Evolutionary conservation across 208 protist genomes (phyloP).

Genomic region (Leishmania arabica): DNA sequence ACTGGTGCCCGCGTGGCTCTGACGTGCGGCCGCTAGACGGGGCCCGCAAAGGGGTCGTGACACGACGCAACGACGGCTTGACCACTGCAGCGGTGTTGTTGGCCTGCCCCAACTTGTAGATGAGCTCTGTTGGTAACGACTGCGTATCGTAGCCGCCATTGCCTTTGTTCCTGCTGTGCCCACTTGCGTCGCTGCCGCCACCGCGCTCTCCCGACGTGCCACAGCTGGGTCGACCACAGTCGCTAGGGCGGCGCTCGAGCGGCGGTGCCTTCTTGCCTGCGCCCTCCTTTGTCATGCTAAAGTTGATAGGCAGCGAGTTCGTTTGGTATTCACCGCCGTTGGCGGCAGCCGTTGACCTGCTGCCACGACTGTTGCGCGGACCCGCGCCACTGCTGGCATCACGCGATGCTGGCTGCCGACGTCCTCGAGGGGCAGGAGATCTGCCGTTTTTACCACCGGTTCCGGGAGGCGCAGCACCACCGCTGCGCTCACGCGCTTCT

Average conservation of each 20-base stretch:
- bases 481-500: slow-evolving; percentile 8
- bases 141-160: slow-evolving; percentile 54
- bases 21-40: slow-evolving; percentile 20
- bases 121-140: slow-evolving; percentile 68
- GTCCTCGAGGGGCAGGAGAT: background rate
- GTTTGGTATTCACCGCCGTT: slow-evolving; percentile 41
- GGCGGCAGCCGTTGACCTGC: slow-evolving; percentile 1
- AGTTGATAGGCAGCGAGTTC: slow-evolving; percentile 68
- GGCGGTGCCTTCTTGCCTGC: background rate
- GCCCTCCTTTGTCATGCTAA: slow-evolving; percentile 22
- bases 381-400: slow-evolving; percentile 7
- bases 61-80: slow-evolving; percentile 9
- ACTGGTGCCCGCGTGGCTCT: slow-evolving; percentile 10
- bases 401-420: slow-evolving; percentile 9
- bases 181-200: background rate
- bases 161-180: background rate
- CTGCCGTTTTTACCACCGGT: slow-evolving; percentile 6
- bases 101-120: slow-evolving; percentile 43
- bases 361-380: background rate
- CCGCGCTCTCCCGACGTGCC: slow-evolving; percentile 15
- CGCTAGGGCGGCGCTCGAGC: slow-evolving; percentile 9
- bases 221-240: slow-evolving; percentile 10
- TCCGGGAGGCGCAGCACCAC: background rate
- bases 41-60: slow-evolving; percentile 18
- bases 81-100: slow-evolving; percentile 4